phyloP scores from a whole-genome alignment of 257 asterid genomes.

The Verbena officinalis region DNA sequence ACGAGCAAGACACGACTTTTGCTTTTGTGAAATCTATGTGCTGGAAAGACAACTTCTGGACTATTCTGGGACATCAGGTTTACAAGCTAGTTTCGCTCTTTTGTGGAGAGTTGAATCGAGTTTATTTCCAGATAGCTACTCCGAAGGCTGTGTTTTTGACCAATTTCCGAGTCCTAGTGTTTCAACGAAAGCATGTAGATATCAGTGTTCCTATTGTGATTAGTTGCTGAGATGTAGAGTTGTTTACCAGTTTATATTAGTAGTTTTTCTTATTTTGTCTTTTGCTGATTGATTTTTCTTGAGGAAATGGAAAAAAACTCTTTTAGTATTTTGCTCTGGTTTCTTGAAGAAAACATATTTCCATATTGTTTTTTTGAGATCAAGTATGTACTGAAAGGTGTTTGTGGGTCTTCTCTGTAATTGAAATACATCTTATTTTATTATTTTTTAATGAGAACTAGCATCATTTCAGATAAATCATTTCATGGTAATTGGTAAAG shows the following conservation, averaged over 20 bases:
- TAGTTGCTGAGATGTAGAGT: too few relatives aligned
- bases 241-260: too few relatives aligned
- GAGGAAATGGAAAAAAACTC: too few relatives aligned
- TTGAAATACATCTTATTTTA: neutral
- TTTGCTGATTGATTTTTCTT: too few relatives aligned
- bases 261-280: too few relatives aligned
- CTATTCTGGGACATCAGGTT: slow-evolving; percentile 4
- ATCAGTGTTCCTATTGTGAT: neutral
- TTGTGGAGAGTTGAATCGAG: neutral
- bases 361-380: neutral
- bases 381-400: too few relatives aligned
- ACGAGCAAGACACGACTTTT: neutral
- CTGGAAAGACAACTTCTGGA: neutral
- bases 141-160: slow-evolving; percentile 1
- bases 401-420: neutral
- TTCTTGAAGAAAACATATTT: neutral
- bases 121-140: neutral
- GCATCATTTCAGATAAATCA: neutral
- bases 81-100: slow-evolving; percentile 20
- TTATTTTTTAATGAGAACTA: too few relatives aligned
- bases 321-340: neutral
- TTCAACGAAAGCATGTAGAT: neutral
- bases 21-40: neutral
- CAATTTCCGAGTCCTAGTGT: neutral
- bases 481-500: neutral